Evolutionary conservation across 148 eudicot genomes (phyloP).

Genomic region (Euryodendron excelsum): DNA sequence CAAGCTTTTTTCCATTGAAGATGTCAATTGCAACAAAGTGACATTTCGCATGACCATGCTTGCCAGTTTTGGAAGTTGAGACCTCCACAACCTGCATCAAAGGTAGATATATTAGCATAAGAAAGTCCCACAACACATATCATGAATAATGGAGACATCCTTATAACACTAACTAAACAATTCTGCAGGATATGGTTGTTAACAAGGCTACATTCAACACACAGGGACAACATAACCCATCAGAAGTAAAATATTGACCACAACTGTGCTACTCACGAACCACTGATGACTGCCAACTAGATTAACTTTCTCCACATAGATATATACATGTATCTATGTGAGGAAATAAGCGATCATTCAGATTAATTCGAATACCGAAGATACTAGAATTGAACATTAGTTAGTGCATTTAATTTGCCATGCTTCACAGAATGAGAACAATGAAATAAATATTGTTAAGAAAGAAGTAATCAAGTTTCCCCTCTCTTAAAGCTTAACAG

Average conservation of each 20-base stretch:
- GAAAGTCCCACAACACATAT: too few species aligned
- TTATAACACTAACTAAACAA: too few species aligned
- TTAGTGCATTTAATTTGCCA: neutral
- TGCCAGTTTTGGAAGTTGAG: conserved; percentile 82
- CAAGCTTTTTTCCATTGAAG: conserved; percentile 72
- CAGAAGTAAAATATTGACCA: neutral
- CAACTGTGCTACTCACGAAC: neutral
- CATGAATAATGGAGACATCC: too few species aligned
- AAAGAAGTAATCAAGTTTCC: too few species aligned
- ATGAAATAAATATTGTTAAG: too few species aligned
- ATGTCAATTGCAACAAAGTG: conserved; percentile 76
- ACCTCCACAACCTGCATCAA: conserved; percentile 65
- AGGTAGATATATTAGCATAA: neutral
- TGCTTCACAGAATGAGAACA: neutral
- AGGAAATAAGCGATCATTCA: too few species aligned
- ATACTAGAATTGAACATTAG: neutral
- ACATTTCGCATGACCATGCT: conserved; percentile 81
- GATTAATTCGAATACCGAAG: neutral
- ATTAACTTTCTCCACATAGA: neutral
- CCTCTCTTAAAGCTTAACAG: too few species aligned
- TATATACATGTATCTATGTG: too few species aligned
- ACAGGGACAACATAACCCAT: too few species aligned
- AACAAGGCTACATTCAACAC: too few species aligned
- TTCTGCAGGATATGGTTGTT: too few species aligned
- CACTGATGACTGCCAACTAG: neutral